Conservation (phyloP, 1,139 yeast genomes). For the Yamadazyma sp. region DNA sequence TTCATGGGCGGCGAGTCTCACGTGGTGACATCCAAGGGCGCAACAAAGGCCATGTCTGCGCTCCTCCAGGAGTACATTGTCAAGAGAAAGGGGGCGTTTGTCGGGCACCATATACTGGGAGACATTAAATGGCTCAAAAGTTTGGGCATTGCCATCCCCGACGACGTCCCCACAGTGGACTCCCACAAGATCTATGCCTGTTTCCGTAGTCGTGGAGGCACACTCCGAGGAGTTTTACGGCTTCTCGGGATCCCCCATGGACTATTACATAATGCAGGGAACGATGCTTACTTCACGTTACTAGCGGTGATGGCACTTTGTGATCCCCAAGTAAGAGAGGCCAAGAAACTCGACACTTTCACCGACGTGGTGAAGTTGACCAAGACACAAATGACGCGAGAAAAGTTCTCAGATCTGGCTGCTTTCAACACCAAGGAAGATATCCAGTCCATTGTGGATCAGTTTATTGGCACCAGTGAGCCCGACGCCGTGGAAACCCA, state of each 20-base stretch:
- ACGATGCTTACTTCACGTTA: constrained; percentile 76
- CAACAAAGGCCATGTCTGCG: constrained; percentile 38
- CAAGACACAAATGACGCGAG: constrained; percentile 3
- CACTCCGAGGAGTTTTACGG: constrained; percentile 53
- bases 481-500: not conserved
- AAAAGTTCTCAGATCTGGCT: constrained; percentile 16
- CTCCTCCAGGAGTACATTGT: constrained; percentile 45
- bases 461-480: not conserved
- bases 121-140: constrained; percentile 57
- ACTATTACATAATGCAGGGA: constrained; percentile 76
- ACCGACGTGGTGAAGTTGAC: constrained; percentile 11
- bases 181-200: constrained; percentile 50
- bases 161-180: constrained; percentile 44
- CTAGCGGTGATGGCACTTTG: constrained; percentile 53
- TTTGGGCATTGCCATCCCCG: constrained; percentile 46
- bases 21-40: constrained; percentile 34
- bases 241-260: constrained; percentile 62
- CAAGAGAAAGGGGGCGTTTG: constrained; percentile 36
- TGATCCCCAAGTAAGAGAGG: constrained; percentile 43
- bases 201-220: constrained; percentile 45
- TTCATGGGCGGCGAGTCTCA: constrained; percentile 61
- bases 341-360: constrained; percentile 20
- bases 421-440: not conserved
- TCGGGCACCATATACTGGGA: constrained; percentile 68
- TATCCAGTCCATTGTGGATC: not conserved